A percentile compares a stretch with the other conserved stretches of the same genome.
Conservation (phyloP, 441 rosid genomes). For the Euphorbia schlechtendalii region DNA sequence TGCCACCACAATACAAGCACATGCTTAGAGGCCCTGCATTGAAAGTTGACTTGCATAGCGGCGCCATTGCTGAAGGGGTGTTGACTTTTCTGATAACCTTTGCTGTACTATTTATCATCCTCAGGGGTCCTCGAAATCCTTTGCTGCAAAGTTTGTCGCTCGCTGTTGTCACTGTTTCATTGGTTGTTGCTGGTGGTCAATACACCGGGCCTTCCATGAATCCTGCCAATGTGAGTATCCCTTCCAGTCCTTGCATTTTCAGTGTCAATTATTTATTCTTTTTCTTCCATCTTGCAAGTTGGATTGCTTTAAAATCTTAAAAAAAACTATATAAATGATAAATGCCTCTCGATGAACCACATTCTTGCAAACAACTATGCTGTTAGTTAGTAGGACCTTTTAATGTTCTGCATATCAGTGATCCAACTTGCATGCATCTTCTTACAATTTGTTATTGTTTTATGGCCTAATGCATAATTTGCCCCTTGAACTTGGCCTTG, state of each 20-base stretch:
- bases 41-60: slow-evolving; percentile 59
- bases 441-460: no score
- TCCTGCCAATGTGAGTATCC: slow-evolving; percentile 73
- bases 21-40: slow-evolving; percentile 58
- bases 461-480: no score
- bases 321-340: background rate
- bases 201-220: slow-evolving; percentile 89
- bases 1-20: slow-evolving; percentile 53
- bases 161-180: slow-evolving; percentile 43
- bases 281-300: background rate
- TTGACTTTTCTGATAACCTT: slow-evolving; percentile 63
- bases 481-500: no score
- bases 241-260: background rate
- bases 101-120: slow-evolving; percentile 48
- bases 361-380: no score
- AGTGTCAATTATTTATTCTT: background rate
- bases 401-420: no score
- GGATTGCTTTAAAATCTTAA: background rate
- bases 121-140: slow-evolving; percentile 53
- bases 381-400: no score
- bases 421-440: no score
- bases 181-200: slow-evolving; percentile 47
- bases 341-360: background rate
- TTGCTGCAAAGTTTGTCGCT: slow-evolving; percentile 53
- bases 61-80: slow-evolving; percentile 72